phyloP scores from a whole-genome alignment of 2,329 filamentous ascomycete genomes.

The Tolypocladium ophioglossoides region DNA sequence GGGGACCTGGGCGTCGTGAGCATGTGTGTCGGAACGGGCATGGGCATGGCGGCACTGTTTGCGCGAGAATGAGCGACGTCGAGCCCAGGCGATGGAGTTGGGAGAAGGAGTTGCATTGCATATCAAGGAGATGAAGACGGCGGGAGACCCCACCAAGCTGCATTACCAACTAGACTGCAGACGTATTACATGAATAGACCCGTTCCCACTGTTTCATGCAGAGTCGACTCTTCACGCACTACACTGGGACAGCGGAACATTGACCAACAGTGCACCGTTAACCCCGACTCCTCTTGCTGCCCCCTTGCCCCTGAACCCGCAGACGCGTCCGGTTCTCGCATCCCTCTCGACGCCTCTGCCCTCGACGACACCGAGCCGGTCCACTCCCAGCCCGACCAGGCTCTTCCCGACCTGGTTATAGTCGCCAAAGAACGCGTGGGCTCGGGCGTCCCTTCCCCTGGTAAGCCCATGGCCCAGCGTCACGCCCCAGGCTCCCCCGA shows the following conservation, averaged over 20 bases:
- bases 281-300: background rate
- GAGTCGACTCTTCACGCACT: background rate
- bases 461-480: conserved; percentile 48
- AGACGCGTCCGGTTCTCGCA: conserved; percentile 26
- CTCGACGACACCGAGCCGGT: conserved; percentile 29
- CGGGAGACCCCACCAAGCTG: background rate
- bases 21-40: conserved; percentile 83
- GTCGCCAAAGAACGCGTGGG: conserved; percentile 45
- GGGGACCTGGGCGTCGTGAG: conserved; percentile 75
- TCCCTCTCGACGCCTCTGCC: conserved; percentile 32
- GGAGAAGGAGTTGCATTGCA: too few species aligned
- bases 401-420: conserved; percentile 31
- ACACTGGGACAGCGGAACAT: background rate
- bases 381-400: conserved; percentile 23
- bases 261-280: too few species aligned
- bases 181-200: background rate
- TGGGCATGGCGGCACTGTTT: conserved; percentile 63
- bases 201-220: background rate
- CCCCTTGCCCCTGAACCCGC: conserved; percentile 9
- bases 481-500: conserved; percentile 40
- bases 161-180: background rate
- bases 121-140: background rate
- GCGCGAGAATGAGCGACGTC: conserved; percentile 41
- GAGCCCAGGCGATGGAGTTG: background rate
- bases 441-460: conserved; percentile 23